phyloP scores from a whole-genome alignment of 2,329 filamentous ascomycete species.

The Aspergillus brasiliensis region DNA sequence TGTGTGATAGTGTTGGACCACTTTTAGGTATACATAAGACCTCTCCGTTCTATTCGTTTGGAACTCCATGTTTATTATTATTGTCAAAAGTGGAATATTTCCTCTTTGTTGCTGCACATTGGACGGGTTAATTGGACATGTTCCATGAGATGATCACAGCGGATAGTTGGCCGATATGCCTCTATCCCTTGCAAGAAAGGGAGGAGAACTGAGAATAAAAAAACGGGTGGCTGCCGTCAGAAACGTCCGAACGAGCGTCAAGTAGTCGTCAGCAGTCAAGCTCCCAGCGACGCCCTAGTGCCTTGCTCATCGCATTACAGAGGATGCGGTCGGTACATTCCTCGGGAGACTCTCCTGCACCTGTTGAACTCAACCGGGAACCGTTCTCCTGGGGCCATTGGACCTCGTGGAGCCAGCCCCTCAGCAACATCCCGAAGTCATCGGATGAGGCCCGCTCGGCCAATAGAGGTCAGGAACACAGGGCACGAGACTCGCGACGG shows the following conservation, averaged over 20 bases:
- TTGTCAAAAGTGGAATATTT: slow-evolving; percentile 1
- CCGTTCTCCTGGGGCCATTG: neutral
- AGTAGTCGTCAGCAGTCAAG: neutral
- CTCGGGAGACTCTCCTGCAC: neutral
- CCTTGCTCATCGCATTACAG: neutral
- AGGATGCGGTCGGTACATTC: neutral
- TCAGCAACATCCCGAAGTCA: slow-evolving; percentile 8
- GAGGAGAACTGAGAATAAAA: neutral
- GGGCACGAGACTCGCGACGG: slow-evolving; percentile 5
- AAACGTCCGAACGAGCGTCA: neutral
- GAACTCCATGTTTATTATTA: neutral
- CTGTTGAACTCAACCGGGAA: neutral
- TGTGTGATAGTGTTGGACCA: neutral
- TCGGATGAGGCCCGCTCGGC: slow-evolving; percentile 4
- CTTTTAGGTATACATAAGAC: neutral
- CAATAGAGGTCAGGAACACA: slow-evolving; percentile 5
- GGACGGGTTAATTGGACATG: neutral
- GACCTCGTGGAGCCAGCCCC: neutral
- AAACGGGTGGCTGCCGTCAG: neutral
- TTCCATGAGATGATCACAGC: neutral
- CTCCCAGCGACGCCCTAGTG: neutral
- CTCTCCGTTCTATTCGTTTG: neutral
- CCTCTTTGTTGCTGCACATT: neutral
- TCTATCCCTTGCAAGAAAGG: neutral
- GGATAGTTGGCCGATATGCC: neutral